Evolutionary conservation across 2,329 filamentous ascomycete species (phyloP), one percentile per base, ranked within the genome.

Genomic region (Macrophomina pseudophaseolina): DNA sequence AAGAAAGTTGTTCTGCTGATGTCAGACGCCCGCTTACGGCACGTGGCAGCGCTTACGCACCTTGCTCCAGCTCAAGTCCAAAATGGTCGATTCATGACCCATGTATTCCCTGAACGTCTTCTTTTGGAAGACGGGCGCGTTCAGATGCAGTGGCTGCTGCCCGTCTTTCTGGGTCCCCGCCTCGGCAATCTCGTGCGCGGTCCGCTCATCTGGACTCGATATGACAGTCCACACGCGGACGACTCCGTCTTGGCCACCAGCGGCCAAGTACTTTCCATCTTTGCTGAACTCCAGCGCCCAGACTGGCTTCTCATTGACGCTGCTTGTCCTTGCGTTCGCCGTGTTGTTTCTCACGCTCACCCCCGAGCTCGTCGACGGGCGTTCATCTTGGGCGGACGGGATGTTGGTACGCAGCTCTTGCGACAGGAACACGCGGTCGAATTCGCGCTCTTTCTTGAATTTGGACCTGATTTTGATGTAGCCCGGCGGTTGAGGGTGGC

Each of bases 11-110:
- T 99, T 99, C 84, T 87, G 51, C 18, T 51, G 18, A 69, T 46
- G 64, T 66, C 52, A 52, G 38, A 32, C 6, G 8, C 42, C 9
- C 28, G 18, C 23, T 18, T 23, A 48, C 11, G 44, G 38, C 5
- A 48, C 33, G 30, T 35, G 42, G 40, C 62, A 46, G 28, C 42
- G 64, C 52, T 62, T 23, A 72, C 78, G 66, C 78, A 86, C 85
- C 80, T 98, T 99, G 82, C 94, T 98, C 95, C 95, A 99, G 76
- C 92, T 97, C 68, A 99, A 78, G 75, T 97, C 94, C 70, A 99
- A 81, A 5, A 99, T 88, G 71, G 96, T 94, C 16, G 91, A 90
- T 0, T 88, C 90, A 75, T 99, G 95, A 4, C 93, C 94, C 64
- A 86, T 81, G 70, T 95, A 97, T 74, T 97, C 91, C 65, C 90